Conservation (phyloP, 805 yeast species). For the Lipomyces orientalis region DNA sequence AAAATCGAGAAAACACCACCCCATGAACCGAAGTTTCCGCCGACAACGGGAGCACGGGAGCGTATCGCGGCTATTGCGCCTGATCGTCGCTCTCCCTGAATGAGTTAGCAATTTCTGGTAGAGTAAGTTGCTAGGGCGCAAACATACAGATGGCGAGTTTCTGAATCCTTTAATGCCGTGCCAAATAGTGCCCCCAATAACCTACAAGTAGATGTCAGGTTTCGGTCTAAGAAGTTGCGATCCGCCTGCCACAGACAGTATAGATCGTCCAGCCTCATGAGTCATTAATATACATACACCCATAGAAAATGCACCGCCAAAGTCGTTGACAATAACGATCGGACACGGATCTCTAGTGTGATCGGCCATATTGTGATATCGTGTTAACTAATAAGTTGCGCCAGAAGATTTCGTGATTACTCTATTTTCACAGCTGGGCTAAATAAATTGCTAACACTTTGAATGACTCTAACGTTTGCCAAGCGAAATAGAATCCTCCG, state of each 20-base stretch:
- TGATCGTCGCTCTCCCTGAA: conserved; percentile 84
- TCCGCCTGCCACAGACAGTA: neutral
- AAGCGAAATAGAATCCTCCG: neutral
- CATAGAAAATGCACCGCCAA: conserved; percentile 99
- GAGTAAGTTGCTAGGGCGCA: neutral
- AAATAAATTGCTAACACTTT: neutral
- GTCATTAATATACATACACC: conserved; percentile 59
- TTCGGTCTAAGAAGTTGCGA: neutral
- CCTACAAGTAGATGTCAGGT: conserved; percentile 38
- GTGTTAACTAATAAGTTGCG: neutral
- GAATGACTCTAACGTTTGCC: neutral
- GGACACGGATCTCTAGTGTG: conserved; percentile 99
- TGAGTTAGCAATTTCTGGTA: neutral
- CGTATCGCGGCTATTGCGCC: conserved; percentile 91
- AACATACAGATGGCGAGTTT: conserved; percentile 74
- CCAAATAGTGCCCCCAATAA: conserved; percentile 97
- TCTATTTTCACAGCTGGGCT: neutral
- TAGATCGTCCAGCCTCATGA: neutral
- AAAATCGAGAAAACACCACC: conserved; percentile 96
- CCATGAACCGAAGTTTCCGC: conserved; percentile 99
- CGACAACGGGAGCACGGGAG: conserved; percentile 97
- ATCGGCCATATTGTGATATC: conserved; percentile 60
- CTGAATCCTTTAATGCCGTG: conserved; percentile 99
- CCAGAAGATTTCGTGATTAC: neutral
- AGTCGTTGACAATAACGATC: conserved; percentile 90